A percentile compares a stretch with the other conserved stretches of the same genome.
Evolutionary conservation across 1,284 basidiomycete species (phyloP).

Genomic region (Austroboletus niveus): DNA sequence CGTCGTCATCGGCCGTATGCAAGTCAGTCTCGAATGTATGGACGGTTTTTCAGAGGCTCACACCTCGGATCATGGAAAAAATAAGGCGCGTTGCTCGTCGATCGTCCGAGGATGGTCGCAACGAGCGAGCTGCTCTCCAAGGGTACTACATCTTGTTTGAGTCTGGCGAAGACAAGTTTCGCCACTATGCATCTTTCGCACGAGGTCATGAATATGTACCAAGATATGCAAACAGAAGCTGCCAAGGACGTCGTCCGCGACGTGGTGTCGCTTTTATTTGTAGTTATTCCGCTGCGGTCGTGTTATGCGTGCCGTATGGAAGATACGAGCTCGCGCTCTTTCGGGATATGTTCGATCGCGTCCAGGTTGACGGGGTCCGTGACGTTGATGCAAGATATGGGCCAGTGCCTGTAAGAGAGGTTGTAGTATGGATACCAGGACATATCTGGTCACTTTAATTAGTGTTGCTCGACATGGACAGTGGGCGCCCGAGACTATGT

Average conservation of each 20-base stretch:
- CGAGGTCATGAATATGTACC: slow-evolving; percentile 31
- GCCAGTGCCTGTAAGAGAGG: too few species aligned
- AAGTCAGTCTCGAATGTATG: slow-evolving; percentile 21
- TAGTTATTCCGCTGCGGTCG: slow-evolving; percentile 61
- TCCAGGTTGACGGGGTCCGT: slow-evolving; percentile 7
- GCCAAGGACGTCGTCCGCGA: slow-evolving; percentile 38
- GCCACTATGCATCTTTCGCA: slow-evolving; percentile 36
- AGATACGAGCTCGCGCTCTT: slow-evolving; percentile 51
- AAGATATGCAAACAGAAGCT: slow-evolving; percentile 32
- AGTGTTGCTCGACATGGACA: too few species aligned
- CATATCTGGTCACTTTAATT: too few species aligned
- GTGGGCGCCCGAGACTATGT: too few species aligned
- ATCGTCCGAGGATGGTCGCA: slow-evolving; percentile 28
- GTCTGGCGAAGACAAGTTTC: slow-evolving; percentile 22
- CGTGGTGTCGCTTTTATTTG: slow-evolving; percentile 21
- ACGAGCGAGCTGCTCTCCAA: slow-evolving; percentile 25
- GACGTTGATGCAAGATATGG: too few species aligned
- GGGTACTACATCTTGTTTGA: slow-evolving; percentile 19
- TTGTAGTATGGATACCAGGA: too few species aligned
- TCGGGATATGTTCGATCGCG: slow-evolving; percentile 8
- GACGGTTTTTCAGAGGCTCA: not conserved
- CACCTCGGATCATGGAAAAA: slow-evolving; percentile 32
- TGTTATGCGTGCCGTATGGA: slow-evolving; percentile 64
- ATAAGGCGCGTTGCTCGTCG: slow-evolving; percentile 25
- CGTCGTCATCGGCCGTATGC: slow-evolving; percentile 29